Percentiles rank a stretch among this genome's conserved stretches.
Conservation (phyloP, 2,329 filamentous ascomycete genomes). For the Colletotrichum cuscutae region DNA sequence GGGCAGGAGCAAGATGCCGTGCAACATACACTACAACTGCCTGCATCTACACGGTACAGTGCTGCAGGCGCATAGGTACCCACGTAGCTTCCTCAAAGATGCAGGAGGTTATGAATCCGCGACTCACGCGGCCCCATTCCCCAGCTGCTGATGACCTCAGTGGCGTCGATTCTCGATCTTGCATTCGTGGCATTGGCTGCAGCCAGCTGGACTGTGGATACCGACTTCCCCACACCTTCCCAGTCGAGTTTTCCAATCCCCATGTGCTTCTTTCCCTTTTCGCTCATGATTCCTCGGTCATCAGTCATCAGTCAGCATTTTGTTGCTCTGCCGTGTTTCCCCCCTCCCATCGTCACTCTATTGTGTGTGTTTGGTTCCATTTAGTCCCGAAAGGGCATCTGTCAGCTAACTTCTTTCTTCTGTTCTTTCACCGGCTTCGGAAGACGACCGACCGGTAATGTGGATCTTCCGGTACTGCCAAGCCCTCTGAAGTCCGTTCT, state of each 20-base stretch:
- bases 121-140: constrained; percentile 17
- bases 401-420: background rate
- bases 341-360: too few species aligned
- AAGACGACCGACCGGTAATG: background rate
- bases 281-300: background rate
- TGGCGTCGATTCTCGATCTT: constrained; percentile 25
- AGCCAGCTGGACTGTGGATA: background rate
- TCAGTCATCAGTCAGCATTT: background rate
- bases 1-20: background rate
- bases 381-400: background rate
- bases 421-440: background rate
- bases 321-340: background rate
- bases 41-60: background rate
- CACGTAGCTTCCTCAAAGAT: background rate
- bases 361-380: background rate
- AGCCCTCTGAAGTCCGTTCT: background rate
- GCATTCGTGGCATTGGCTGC: background rate
- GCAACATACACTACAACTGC: background rate
- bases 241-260: background rate
- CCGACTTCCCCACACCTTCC: constrained; percentile 24
- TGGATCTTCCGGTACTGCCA: background rate
- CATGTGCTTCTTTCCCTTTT: constrained; percentile 12
- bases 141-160: constrained; percentile 27
- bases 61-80: background rate
- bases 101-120: constrained; percentile 16